Evolutionary conservation across 768 basidiomycete genomes (phyloP).

Genomic region (Macrolepiota fuliginosa): DNA sequence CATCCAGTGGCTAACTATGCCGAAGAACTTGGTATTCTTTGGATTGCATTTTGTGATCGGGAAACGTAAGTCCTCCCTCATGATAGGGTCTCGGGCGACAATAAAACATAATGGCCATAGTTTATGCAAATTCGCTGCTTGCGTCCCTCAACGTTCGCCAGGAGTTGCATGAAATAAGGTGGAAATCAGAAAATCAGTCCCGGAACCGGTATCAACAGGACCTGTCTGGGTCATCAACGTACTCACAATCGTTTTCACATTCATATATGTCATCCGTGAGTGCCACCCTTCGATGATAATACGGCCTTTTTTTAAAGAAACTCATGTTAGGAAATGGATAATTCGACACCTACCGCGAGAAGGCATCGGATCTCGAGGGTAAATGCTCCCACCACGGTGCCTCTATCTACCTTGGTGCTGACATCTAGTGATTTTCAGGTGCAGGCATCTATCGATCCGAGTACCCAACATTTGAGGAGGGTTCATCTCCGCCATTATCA

Average conservation of each 20-base stretch:
- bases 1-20: constrained; percentile 41
- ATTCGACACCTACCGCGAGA: neutral
- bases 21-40: constrained; percentile 40
- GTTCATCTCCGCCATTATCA: neutral
- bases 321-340: neutral
- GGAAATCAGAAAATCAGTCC: neutral
- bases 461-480: neutral
- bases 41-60: constrained; percentile 47
- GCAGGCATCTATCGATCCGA: neutral
- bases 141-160: constrained; percentile 20
- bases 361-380: neutral
- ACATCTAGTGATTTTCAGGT: neutral
- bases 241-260: neutral
- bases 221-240: neutral
- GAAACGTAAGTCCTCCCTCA: constrained; percentile 31
- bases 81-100: too few species aligned
- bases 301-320: neutral
- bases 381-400: neutral
- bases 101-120: constrained; percentile 12
- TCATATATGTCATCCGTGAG: neutral
- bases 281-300: neutral
- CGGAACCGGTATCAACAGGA: neutral
- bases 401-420: neutral
- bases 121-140: constrained; percentile 35
- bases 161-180: constrained; percentile 6